A percentile compares a stretch with the other conserved stretches of the same genome.
Conservation (phyloP, 345 rosid species). For the Eucalyptus pumila region DNA sequence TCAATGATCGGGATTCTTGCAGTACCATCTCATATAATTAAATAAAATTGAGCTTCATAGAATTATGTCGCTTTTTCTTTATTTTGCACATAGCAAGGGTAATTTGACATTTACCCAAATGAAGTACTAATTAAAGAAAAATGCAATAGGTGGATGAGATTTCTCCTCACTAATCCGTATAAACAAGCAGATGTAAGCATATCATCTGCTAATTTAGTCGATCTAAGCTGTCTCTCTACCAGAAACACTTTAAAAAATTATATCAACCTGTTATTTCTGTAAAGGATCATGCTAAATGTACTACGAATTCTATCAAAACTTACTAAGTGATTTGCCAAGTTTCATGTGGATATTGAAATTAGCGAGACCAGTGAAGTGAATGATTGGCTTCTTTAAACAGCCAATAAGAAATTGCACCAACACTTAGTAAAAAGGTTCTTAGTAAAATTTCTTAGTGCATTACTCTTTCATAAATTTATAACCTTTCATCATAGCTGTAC, state of each 20-base stretch:
- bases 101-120: neutral
- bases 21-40: neutral
- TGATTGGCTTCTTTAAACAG: neutral
- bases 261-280: neutral
- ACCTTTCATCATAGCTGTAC: neutral
- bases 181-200: neutral
- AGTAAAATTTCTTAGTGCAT: neutral
- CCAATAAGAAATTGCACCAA: neutral
- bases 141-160: neutral
- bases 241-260: neutral
- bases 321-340: neutral
- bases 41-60: neutral
- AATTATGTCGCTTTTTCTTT: neutral
- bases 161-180: neutral
- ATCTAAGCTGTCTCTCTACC: neutral
- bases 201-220: neutral
- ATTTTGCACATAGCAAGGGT: neutral
- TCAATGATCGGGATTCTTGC: neutral
- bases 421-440: neutral
- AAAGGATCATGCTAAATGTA: neutral
- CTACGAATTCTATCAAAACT: neutral
- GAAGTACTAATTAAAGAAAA: neutral
- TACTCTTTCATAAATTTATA: neutral
- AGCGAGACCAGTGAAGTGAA: neutral
- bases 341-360: neutral